Evolutionary conservation across 352 stramenopile species (phyloP), one percentile per base, ranked within the genome.

Genomic region (Aphanomyces invadans): DNA sequence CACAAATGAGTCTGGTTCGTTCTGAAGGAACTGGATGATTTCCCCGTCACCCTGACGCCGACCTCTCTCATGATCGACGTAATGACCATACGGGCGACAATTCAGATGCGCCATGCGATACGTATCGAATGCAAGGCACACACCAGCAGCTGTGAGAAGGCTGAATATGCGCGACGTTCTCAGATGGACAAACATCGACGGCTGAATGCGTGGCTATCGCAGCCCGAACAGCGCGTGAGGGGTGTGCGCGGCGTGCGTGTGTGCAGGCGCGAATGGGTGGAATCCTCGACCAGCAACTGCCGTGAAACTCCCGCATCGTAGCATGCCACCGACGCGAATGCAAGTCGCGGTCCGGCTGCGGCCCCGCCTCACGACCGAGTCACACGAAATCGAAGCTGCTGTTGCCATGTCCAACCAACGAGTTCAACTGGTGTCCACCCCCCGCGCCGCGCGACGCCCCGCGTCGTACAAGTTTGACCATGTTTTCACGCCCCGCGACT

Each of bases 391-490:
- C 7, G 42, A 59, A 29, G 49, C 49, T 19, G 60, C 31, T 1
- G 23, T 67, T 19, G 42, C 60, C 0, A 28, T 33, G 25, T 44
- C 2, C 3, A 33, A 28, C 46, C 29, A 53, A 4, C 48, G 26
- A 9, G 23, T 67, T 11, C 60, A 67, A 33, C 49, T 67, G 12
- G 10, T 67, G 31, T 31, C n/a, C 33, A 51, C 60, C 17, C 60
- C 60, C 10, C 31, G 42, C 12, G 44, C 44, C 17, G 33, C 42
- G 26, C 59, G 59, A 11, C 45, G 48, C n/a, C 29, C 28, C 42
- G 54, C 44, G 26, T 57, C 60, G 29, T 86, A 82, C 69, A 69
- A 74, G 7, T 86, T 86, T 62, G 77, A 86, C 36, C 74, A 80
- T 62, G 74, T 86, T 19, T 83, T 83, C 39, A 65, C 74, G 26